A percentile compares a stretch with the other conserved stretches of the same genome.
phyloP scores from a whole-genome alignment of 208 protist species.

The Porcisia deanei region DNA sequence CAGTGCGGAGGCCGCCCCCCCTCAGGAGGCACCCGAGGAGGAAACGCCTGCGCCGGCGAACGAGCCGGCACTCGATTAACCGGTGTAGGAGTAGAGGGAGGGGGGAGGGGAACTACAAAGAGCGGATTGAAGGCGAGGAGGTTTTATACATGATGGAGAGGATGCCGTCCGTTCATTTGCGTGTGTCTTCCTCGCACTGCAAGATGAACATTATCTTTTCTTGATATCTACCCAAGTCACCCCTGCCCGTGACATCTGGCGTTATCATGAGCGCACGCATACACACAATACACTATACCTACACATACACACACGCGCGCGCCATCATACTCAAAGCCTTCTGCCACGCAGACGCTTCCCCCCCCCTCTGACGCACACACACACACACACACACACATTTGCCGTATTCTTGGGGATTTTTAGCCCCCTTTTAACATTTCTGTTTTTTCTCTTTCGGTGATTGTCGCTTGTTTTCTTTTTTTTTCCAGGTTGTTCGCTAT shows the following conservation, averaged over 20 bases:
- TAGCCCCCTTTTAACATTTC: background rate
- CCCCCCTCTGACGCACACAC: background rate
- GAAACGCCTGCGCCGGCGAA: slow-evolving; percentile 26
- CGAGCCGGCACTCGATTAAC: slow-evolving; percentile 43
- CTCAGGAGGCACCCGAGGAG: slow-evolving; percentile 19
- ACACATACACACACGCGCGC: background rate
- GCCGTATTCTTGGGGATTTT: background rate
- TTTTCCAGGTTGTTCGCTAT: background rate
- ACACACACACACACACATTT: background rate
- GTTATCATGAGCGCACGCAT: background rate
- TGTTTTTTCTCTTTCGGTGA: background rate
- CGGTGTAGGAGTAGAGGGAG: background rate
- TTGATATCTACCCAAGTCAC: background rate
- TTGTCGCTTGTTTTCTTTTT: background rate
- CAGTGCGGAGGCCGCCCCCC: slow-evolving; percentile 12
- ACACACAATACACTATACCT: too few relatives aligned
- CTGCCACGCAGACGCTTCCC: background rate
- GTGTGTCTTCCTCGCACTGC: slow-evolving; percentile 3
- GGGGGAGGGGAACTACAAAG: background rate
- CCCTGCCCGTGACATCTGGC: background rate
- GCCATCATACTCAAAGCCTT: background rate
- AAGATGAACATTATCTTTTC: background rate
- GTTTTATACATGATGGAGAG: background rate
- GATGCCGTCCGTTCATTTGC: background rate
- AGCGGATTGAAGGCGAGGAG: background rate